phyloP scores from a whole-genome alignment of 306 rosid species.

The Medicago ruthenica region DNA sequence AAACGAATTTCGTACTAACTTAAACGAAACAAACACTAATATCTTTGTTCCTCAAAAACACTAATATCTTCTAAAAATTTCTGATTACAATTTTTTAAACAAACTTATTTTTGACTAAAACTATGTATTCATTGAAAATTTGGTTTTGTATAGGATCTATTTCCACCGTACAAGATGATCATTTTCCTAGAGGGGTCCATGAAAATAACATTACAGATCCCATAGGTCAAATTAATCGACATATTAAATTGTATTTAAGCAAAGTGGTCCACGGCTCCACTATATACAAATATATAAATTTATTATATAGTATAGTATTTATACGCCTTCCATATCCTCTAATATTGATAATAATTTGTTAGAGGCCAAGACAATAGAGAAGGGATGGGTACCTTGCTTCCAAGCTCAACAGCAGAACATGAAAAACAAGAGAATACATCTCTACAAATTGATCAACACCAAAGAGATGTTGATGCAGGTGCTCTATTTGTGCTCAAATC shows the following conservation, averaged over 20 bases:
- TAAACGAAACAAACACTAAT: no score
- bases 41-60: no score
- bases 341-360: neutral
- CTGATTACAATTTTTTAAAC: no score
- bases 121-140: no score
- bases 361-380: neutral
- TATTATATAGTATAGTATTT: neutral
- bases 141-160: no score
- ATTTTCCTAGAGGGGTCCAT: no score
- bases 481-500: constrained; percentile 90
- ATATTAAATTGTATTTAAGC: neutral
- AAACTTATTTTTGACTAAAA: no score
- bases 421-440: constrained; percentile 41
- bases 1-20: no score
- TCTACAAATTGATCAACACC: constrained; percentile 18
- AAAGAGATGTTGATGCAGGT: constrained; percentile 66
- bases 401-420: constrained; percentile 33
- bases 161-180: no score
- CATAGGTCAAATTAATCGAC: neutral
- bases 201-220: neutral
- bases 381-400: constrained; percentile 49
- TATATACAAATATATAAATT: neutral
- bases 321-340: neutral
- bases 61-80: no score
- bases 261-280: neutral